These are phyloP conservation scores for Didymella glomerata DNA, from an alignment of 2,329 filamentous ascomycete genomes.

Conservation along the genomic window DNA sequence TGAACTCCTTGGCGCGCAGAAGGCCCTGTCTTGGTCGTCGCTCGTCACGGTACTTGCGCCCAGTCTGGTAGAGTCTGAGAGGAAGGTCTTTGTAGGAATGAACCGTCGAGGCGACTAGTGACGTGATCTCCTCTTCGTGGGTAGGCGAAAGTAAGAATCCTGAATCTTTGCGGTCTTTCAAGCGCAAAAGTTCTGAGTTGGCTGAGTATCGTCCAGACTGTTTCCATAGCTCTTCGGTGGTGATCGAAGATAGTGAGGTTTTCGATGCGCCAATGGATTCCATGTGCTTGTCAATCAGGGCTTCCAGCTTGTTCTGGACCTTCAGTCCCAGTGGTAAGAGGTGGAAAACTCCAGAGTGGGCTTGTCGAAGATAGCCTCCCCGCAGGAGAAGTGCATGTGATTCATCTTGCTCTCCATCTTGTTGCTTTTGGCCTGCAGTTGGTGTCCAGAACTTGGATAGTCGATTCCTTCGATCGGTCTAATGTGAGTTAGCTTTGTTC, in stretches of 20 bases:
- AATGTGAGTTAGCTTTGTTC: background rate
- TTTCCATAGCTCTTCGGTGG: conserved; percentile 83
- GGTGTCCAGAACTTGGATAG: conserved; percentile 83
- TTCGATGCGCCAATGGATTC: conserved; percentile 79
- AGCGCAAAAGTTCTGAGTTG: conserved; percentile 82
- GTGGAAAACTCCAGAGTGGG: conserved; percentile 91
- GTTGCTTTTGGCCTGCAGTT: conserved; percentile 70
- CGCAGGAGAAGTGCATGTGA: conserved; percentile 56
- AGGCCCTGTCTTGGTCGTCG: conserved; percentile 86
- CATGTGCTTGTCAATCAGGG: conserved; percentile 91
- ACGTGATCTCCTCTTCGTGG: conserved; percentile 95
- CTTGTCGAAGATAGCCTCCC: conserved; percentile 62
- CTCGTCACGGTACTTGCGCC: conserved; percentile 95
- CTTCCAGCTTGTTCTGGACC: conserved; percentile 88
- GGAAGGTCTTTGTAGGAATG: conserved; percentile 88
- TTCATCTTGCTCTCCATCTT: conserved; percentile 59
- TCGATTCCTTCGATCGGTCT: conserved; percentile 66
- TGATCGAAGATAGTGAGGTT: conserved; percentile 82
- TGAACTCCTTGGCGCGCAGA: conserved; percentile 86
- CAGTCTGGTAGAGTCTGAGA: conserved; percentile 87
- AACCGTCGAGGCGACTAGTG: conserved; percentile 74
- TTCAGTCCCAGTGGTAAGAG: conserved; percentile 85
- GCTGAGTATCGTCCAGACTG: conserved; percentile 81
- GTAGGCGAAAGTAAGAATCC: conserved; percentile 86
- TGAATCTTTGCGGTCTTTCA: conserved; percentile 79